phyloP scores from a whole-genome alignment of 345 rosid species.

The Dipteronia dyeriana region DNA sequence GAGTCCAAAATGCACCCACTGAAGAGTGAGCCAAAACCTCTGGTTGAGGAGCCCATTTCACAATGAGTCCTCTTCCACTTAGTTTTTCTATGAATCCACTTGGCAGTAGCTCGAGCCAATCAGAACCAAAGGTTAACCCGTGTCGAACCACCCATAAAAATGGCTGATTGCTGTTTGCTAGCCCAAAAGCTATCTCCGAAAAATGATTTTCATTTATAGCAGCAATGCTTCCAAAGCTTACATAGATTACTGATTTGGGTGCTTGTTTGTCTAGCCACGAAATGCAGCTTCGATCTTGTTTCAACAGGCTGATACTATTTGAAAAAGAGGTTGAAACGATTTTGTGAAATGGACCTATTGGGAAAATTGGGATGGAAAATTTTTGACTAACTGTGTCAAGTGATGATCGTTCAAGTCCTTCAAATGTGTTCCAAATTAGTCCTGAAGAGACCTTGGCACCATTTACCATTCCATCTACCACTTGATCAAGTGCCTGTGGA shows the following conservation, averaged over 20 bases:
- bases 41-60: slow-evolving; percentile 42
- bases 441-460: slow-evolving; percentile 30
- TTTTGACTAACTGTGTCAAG: not conserved
- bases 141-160: slow-evolving; percentile 42
- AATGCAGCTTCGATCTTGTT: slow-evolving; percentile 29
- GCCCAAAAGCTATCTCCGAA: slow-evolving; percentile 35
- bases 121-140: not conserved
- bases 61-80: slow-evolving; percentile 24
- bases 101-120: slow-evolving; percentile 19
- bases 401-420: slow-evolving; percentile 28
- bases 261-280: slow-evolving; percentile 41
- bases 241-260: slow-evolving; percentile 35
- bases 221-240: slow-evolving; percentile 43
- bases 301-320: slow-evolving; percentile 27
- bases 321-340: slow-evolving; percentile 27
- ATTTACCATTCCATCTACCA: slow-evolving; percentile 18
- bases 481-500: not conserved
- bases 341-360: slow-evolving; percentile 45
- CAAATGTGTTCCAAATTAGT: slow-evolving; percentile 34
- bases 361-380: slow-evolving; percentile 26
- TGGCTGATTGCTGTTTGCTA: slow-evolving; percentile 23
- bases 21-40: slow-evolving; percentile 31
- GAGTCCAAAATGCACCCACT: slow-evolving; percentile 37
- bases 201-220: slow-evolving; percentile 18
- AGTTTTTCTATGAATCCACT: slow-evolving; percentile 30